These are phyloP conservation scores for Parmelia sp. DNA, from an alignment of 495 filamentous ascomycete species.

Conservation along the genomic window DNA sequence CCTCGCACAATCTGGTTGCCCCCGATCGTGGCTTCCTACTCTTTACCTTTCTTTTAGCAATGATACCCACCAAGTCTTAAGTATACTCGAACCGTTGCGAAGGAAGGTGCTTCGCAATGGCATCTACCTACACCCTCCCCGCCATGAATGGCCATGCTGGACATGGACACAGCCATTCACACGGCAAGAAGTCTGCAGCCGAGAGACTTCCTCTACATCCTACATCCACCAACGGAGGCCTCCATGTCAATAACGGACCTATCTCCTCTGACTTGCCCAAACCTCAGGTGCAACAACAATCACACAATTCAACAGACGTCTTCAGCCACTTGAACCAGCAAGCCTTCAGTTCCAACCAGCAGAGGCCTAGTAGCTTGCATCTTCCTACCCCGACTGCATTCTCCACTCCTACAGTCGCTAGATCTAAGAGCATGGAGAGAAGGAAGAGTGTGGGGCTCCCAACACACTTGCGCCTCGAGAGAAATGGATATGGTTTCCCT, in stretches of 20 bases:
- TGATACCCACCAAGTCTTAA: slow-evolving; percentile 6
- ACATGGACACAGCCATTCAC: slow-evolving; percentile 22
- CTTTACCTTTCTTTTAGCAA: neutral
- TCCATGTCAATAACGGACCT: slow-evolving; percentile 13
- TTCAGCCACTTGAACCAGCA: slow-evolving; percentile 1
- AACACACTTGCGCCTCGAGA: slow-evolving; percentile 23
- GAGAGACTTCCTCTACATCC: slow-evolving; percentile 18
- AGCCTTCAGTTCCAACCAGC: neutral
- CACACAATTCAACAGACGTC: slow-evolving; percentile 7
- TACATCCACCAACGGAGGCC: slow-evolving; percentile 11
- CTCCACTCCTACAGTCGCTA: slow-evolving; percentile 16
- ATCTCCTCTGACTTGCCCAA: slow-evolving; percentile 5
- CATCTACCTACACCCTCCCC: slow-evolving; percentile 25
- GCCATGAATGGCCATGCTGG: slow-evolving; percentile 10
- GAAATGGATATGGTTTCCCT: slow-evolving; percentile 22
- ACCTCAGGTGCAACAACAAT: slow-evolving; percentile 12
- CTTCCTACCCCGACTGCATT: slow-evolving; percentile 19
- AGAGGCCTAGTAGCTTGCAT: slow-evolving; percentile 8
- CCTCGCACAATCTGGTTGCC: slow-evolving; percentile 2
- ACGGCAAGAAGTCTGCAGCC: slow-evolving; percentile 18
- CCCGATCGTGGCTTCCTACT: neutral
- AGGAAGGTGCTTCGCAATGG: slow-evolving; percentile 23
- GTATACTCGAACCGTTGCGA: neutral
- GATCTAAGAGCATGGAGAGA: slow-evolving; percentile 26
- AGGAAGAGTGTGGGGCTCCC: slow-evolving; percentile 27